Percentiles rank a stretch among this genome's conserved stretches.
Evolutionary conservation across 768 basidiomycete species (phyloP).

Genomic region (Rhodotorula graminis): DNA sequence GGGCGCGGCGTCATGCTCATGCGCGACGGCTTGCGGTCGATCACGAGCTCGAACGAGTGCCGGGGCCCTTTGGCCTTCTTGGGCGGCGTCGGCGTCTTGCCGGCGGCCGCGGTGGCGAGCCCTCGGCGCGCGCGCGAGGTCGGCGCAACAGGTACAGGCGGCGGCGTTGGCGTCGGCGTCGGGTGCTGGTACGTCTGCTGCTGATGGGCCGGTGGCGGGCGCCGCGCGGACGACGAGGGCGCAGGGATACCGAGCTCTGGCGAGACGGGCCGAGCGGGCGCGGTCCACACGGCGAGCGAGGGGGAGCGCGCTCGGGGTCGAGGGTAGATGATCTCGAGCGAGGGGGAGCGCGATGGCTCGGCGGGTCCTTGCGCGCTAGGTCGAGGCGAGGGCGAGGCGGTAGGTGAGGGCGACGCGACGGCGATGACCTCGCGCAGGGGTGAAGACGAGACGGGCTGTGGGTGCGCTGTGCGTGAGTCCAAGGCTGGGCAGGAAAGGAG

Average conservation of each 20-base stretch:
- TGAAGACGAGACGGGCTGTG: not conserved
- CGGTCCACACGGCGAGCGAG: not conserved
- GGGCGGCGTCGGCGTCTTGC: not conserved
- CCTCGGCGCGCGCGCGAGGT: not conserved
- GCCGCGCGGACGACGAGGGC: not conserved
- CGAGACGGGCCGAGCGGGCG: not conserved
- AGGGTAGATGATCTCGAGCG: not conserved
- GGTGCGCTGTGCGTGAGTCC: not conserved
- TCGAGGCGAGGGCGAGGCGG: not conserved
- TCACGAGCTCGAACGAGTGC: conserved; percentile 12
- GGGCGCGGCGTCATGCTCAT: not conserved
- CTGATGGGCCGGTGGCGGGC: not conserved
- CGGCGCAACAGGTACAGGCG: not conserved
- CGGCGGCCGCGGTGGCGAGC: not conserved
- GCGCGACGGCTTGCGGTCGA: not conserved
- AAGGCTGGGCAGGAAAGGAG: too few species aligned
- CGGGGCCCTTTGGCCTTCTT: not conserved
- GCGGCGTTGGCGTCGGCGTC: conserved; percentile 4
- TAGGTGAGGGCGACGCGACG: not conserved
- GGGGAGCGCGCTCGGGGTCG: not conserved
- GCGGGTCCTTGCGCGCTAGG: not conserved
- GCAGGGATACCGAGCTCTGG: not conserved
- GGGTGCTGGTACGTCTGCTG: not conserved
- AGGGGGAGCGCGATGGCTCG: not conserved
- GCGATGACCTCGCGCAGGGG: not conserved